Conservation (phyloP, 495 filamentous ascomycete genomes). For the Clavariopsis aquatica region DNA sequence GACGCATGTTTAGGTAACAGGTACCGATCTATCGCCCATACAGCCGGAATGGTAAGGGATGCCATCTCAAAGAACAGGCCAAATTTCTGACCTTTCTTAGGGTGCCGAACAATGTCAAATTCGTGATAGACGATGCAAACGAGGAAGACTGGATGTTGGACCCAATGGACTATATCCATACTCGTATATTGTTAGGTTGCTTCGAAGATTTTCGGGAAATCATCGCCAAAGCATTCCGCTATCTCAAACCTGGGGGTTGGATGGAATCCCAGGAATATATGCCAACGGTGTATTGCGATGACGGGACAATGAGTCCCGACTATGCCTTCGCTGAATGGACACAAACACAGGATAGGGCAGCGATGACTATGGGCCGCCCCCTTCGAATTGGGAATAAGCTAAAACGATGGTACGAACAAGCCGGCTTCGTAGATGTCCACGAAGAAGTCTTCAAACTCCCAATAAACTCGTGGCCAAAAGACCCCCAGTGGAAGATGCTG, state of each 20-base stretch:
- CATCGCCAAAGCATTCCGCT: constrained; percentile 38
- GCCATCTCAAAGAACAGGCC: background rate
- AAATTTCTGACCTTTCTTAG: constrained; percentile 15
- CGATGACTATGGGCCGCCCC: constrained; percentile 39
- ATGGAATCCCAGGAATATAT: constrained; percentile 43
- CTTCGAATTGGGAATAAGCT: constrained; percentile 45
- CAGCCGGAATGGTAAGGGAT: constrained; percentile 40
- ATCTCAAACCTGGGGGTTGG: constrained; percentile 41
- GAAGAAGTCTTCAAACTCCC: constrained; percentile 48
- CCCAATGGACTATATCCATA: constrained; percentile 42
- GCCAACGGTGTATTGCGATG: constrained; percentile 42
- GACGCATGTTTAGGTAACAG: constrained; percentile 35
- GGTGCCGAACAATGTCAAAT: constrained; percentile 42
- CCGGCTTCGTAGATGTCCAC: constrained; percentile 47
- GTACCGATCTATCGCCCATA: constrained; percentile 43
- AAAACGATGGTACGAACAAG: constrained; percentile 45
- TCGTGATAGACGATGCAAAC: constrained; percentile 43
- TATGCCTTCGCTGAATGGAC: constrained; percentile 50
- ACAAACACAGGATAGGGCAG: constrained; percentile 40
- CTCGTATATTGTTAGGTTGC: constrained; percentile 39
- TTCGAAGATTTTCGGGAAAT: constrained; percentile 43
- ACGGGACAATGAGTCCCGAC: constrained; percentile 43
- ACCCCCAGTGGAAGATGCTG: constrained; percentile 45
- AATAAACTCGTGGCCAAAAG: constrained; percentile 46
- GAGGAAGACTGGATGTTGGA: constrained; percentile 45